phyloP scores from a whole-genome alignment of 139 green algal genomes.

The Coccomyxa sp. region DNA sequence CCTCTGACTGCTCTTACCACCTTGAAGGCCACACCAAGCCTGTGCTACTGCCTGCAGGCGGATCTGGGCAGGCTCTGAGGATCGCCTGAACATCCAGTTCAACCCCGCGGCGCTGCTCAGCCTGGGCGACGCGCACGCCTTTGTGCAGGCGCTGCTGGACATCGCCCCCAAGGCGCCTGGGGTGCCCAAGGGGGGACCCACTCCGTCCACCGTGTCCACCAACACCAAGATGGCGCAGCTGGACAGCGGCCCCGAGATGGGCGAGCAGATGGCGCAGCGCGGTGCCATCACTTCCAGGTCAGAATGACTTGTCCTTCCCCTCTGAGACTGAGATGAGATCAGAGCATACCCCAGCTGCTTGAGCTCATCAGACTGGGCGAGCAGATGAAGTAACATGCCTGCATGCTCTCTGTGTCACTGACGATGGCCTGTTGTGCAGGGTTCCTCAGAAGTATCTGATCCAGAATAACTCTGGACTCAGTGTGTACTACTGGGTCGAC shows the following conservation, averaged over 20 bases:
- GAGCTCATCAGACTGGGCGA: too few species aligned
- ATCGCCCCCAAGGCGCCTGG: not conserved
- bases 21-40: not conserved
- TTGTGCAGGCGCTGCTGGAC: slow-evolving; percentile 16
- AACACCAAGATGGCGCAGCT: not conserved
- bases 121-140: slow-evolving; percentile 63
- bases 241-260: slow-evolving; percentile 35
- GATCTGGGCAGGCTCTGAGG: slow-evolving; percentile 49
- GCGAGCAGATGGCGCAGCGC: slow-evolving; percentile 59
- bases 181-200: not conserved
- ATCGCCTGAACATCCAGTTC: slow-evolving; percentile 68
- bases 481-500: slow-evolving; percentile 72
- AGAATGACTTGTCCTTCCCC: too few species aligned
- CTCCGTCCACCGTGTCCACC: not conserved
- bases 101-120: slow-evolving; percentile 72
- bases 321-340: too few species aligned
- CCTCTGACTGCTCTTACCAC: too few species aligned
- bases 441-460: slow-evolving; percentile 82
- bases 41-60: slow-evolving; percentile 42
- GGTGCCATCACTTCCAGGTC: slow-evolving; percentile 38
- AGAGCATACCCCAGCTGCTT: too few species aligned
- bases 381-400: too few species aligned
- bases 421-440: too few species aligned
- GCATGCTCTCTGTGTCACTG: too few species aligned
- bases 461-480: slow-evolving; percentile 72